phyloP scores from a whole-genome alignment of 1,284 basidiomycete genomes.

The Moesziomyces sp. region DNA sequence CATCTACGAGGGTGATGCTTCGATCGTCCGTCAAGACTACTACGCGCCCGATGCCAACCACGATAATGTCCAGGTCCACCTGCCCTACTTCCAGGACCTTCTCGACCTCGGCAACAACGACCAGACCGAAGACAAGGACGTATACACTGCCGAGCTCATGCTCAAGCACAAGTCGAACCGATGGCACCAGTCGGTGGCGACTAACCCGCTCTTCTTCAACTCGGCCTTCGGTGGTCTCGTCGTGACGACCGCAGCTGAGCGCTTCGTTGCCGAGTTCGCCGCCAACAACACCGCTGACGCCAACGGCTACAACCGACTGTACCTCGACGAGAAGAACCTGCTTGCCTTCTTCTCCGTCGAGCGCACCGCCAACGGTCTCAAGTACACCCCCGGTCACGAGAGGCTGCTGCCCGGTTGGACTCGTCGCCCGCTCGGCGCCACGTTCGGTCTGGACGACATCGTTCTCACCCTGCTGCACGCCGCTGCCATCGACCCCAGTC shows the following conservation, averaged over 20 bases:
- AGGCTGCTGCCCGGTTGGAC: slow-evolving; percentile 41
- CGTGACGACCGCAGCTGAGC: slow-evolving; percentile 53
- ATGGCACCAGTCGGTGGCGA: slow-evolving; percentile 47
- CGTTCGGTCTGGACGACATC: slow-evolving; percentile 53
- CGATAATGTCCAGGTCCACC: slow-evolving; percentile 42
- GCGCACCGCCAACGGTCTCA: slow-evolving; percentile 26
- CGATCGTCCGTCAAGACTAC: slow-evolving; percentile 52
- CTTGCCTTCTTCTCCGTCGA: slow-evolving; percentile 53
- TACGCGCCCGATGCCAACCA: slow-evolving; percentile 50
- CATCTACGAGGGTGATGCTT: slow-evolving; percentile 56
- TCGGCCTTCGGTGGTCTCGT: slow-evolving; percentile 52
- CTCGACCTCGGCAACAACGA: slow-evolving; percentile 48
- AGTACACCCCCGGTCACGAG: slow-evolving; percentile 57
- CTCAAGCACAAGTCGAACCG: slow-evolving; percentile 45
- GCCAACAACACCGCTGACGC: slow-evolving; percentile 54
- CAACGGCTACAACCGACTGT: slow-evolving; percentile 53
- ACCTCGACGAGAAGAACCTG: slow-evolving; percentile 57
- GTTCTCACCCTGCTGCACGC: slow-evolving; percentile 47
- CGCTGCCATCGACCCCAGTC: slow-evolving; percentile 34
- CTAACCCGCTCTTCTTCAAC: slow-evolving; percentile 54
- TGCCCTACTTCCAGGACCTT: slow-evolving; percentile 56
- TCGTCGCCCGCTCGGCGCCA: slow-evolving; percentile 46
- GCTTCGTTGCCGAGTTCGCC: slow-evolving; percentile 54
- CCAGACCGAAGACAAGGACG: slow-evolving; percentile 41
- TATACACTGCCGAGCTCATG: slow-evolving; percentile 50